phyloP scores from a whole-genome alignment of 2,329 filamentous ascomycete genomes.

The Elsinoe arachidis region DNA sequence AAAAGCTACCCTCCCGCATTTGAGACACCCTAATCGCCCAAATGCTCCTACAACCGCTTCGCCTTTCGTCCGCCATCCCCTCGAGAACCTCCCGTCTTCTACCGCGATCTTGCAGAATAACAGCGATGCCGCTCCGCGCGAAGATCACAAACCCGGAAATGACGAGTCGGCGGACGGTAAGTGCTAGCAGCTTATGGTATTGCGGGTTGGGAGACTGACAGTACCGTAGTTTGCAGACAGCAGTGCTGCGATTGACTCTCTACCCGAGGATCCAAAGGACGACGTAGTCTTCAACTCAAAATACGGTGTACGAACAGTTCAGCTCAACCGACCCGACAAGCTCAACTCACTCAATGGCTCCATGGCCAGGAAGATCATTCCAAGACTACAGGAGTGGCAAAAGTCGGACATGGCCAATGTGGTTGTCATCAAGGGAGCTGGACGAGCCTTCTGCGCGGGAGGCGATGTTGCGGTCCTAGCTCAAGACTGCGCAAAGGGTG shows the following conservation, averaged over 20 bases:
- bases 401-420: conserved; percentile 93
- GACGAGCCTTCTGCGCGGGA: conserved; percentile 82
- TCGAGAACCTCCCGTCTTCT: background rate
- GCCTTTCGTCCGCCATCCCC: conserved; percentile 28
- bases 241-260: conserved; percentile 39
- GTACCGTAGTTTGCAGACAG: conserved; percentile 22
- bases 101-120: conserved; percentile 24
- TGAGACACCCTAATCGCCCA: conserved; percentile 17
- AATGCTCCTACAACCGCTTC: conserved; percentile 40
- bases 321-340: conserved; percentile 88
- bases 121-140: conserved; percentile 69
- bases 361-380: conserved; percentile 91
- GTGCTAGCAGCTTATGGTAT: conserved; percentile 32
- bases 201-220: conserved; percentile 25
- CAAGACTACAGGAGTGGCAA: conserved; percentile 83
- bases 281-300: conserved; percentile 88
- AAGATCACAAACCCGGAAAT: conserved; percentile 58
- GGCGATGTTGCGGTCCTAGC: conserved; percentile 82
- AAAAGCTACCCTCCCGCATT: conserved; percentile 11
- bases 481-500: conserved; percentile 57
- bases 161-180: conserved; percentile 45
- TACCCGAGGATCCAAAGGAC: conserved; percentile 63
- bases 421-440: conserved; percentile 82
- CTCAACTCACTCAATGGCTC: conserved; percentile 87
- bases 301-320: conserved; percentile 83